Percentiles rank a stretch among this genome's conserved stretches.
phyloP scores from a whole-genome alignment of 345 rosid genomes.

The Boechera retrofracta region DNA sequence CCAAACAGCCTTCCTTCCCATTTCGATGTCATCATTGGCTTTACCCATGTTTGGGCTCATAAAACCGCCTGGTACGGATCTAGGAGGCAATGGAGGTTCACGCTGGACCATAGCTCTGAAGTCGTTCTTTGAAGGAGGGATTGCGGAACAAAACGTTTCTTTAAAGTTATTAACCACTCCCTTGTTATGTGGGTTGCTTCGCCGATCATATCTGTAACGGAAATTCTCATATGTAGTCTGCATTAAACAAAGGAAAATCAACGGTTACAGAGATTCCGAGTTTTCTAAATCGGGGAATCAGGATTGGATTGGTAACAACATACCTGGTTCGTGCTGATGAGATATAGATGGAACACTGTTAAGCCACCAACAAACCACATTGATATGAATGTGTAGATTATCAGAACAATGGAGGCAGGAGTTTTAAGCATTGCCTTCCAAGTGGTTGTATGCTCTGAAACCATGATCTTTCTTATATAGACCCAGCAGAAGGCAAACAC shows the following conservation, averaged over 20 bases:
- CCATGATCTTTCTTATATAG: conserved; percentile 78
- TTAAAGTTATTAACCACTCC: conserved; percentile 76
- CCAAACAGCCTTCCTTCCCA: conserved; percentile 97
- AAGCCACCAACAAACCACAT: conserved; percentile 99
- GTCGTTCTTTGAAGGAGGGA: conserved; percentile 78
- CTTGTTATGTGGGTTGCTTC: conserved; percentile 79
- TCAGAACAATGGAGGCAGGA: conserved; percentile 80
- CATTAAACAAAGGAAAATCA: conserved; percentile 25
- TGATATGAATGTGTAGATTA: conserved; percentile 84
- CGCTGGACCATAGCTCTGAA: conserved; percentile 75
- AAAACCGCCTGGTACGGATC: conserved; percentile 72
- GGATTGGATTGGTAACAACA: conserved; percentile 6
- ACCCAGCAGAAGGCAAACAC: conserved; percentile 98
- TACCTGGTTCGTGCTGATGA: conserved; percentile 97
- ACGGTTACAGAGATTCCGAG: not conserved
- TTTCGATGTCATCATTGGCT: conserved; percentile 86
- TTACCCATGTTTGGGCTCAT: conserved; percentile 98
- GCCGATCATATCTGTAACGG: conserved; percentile 82
- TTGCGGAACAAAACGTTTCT: conserved; percentile 69
- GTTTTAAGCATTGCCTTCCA: conserved; percentile 53
- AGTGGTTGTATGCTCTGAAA: conserved; percentile 56
- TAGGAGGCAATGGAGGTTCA: conserved; percentile 70
- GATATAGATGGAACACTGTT: conserved; percentile 86
- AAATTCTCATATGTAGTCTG: conserved; percentile 98
- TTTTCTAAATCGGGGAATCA: not conserved